These are phyloP conservation scores for Ceraceosorus guamensis DNA, from an alignment of 1,284 basidiomycete genomes.

Conservation along the genomic window DNA sequence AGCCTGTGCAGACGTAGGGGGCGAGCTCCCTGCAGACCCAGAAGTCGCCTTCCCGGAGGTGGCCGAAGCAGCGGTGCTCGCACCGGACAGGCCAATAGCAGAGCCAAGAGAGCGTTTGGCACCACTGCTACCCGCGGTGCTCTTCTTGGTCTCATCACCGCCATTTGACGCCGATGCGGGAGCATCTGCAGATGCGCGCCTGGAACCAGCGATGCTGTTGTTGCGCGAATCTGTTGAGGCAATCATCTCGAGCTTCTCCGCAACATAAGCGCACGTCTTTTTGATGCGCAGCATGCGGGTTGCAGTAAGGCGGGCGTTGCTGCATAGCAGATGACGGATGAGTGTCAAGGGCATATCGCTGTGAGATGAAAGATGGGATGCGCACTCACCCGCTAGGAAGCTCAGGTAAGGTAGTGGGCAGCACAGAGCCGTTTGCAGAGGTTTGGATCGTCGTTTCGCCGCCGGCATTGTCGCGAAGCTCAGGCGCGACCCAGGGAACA, in stretches of 20 bases:
- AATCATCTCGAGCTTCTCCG: constrained; percentile 70
- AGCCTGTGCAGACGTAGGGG: too few relatives aligned
- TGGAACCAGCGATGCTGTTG: constrained; percentile 20
- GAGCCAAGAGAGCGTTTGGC: too few relatives aligned
- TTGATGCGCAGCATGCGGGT: constrained; percentile 74
- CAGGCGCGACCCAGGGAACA: constrained; percentile 57
- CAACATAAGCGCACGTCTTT: constrained; percentile 76
- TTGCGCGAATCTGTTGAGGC: constrained; percentile 1
- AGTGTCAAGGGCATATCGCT: neutral
- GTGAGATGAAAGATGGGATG: neutral
- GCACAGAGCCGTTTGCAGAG: too few relatives aligned
- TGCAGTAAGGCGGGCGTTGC: constrained; percentile 79
- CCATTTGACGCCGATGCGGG: neutral
- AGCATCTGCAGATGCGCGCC: constrained; percentile 16
- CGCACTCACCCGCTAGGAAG: constrained; percentile 3
- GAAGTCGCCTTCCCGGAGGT: neutral
- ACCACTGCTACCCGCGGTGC: too few relatives aligned
- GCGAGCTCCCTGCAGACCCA: too few relatives aligned
- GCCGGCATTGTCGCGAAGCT: constrained; percentile 3
- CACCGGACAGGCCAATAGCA: constrained; percentile 11
- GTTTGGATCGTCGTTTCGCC: too few relatives aligned
- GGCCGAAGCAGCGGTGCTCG: neutral
- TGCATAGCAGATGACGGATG: too few relatives aligned
- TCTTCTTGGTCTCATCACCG: constrained; percentile 24
- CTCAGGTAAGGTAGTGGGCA: neutral